phyloP scores from a whole-genome alignment of 2,329 filamentous ascomycete genomes.

The Cercospora sojina region DNA sequence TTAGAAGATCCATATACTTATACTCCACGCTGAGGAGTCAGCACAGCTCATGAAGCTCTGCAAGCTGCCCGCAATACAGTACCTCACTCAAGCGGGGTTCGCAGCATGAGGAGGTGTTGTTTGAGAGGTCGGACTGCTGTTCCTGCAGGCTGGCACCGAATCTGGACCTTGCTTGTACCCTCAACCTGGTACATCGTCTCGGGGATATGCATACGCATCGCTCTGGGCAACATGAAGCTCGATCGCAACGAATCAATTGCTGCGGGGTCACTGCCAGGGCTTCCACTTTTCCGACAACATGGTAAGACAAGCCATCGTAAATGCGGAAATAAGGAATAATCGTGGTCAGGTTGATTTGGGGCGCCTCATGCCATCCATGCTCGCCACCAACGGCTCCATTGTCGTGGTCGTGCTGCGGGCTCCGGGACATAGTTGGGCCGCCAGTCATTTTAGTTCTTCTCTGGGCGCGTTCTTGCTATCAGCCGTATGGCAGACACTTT shows the following conservation, averaged over 20 bases:
- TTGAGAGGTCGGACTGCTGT: slow-evolving; percentile 17
- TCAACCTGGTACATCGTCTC: background rate
- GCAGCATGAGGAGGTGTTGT: slow-evolving; percentile 17
- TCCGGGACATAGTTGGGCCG: background rate
- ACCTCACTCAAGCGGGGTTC: slow-evolving; percentile 17
- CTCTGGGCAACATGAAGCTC: background rate
- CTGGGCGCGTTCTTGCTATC: background rate
- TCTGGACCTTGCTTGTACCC: slow-evolving; percentile 4
- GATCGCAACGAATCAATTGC: slow-evolving; percentile 2
- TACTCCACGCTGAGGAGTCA: background rate
- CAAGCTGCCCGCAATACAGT: slow-evolving; percentile 15
- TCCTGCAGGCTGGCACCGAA: slow-evolving; percentile 16
- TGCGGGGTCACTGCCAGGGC: slow-evolving; percentile 16
- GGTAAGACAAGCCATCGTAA: slow-evolving; percentile 13
- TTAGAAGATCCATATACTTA: background rate
- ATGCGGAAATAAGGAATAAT: background rate
- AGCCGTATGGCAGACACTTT: background rate
- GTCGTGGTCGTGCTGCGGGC: background rate
- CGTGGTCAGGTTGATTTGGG: background rate
- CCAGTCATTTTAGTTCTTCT: background rate
- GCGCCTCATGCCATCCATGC: background rate
- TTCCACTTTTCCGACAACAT: slow-evolving; percentile 22
- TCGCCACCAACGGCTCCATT: background rate
- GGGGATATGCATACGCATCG: slow-evolving; percentile 4
- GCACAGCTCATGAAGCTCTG: slow-evolving; percentile 3